These are phyloP conservation scores for Nakaseomyces kungkrabaensis DNA, from an alignment of 1,139 yeast genomes.

Conservation along the genomic window DNA sequence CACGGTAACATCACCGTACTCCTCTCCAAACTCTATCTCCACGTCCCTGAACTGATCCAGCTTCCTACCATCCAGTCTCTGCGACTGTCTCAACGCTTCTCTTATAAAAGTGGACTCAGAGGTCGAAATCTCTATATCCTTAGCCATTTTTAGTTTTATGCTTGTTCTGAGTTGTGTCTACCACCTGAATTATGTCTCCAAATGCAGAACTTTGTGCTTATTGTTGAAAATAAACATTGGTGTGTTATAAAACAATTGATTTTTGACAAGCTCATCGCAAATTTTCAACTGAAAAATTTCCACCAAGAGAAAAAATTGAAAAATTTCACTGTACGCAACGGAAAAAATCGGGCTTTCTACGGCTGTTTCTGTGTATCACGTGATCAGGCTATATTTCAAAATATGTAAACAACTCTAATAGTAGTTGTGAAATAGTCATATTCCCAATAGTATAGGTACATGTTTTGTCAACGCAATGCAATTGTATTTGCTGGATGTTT, in stretches of 20 bases:
- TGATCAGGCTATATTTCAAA: too few relatives aligned
- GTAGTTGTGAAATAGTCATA: too few relatives aligned
- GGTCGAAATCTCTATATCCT: conserved; percentile 50
- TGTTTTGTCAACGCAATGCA: too few relatives aligned
- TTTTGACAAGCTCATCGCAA: neutral
- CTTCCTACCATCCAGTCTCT: conserved; percentile 60
- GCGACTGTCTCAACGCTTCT: conserved; percentile 50
- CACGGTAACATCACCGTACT: conserved; percentile 75
- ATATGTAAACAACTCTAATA: too few relatives aligned
- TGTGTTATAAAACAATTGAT: too few relatives aligned
- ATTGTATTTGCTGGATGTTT: too few relatives aligned
- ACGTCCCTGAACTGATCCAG: conserved; percentile 57
- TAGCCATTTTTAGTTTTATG: conserved; percentile 36
- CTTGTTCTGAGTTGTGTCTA: neutral
- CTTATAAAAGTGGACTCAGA: conserved; percentile 56
- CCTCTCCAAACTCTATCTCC: conserved; percentile 51
- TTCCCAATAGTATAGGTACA: too few relatives aligned
- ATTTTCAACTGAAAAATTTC: too few relatives aligned
- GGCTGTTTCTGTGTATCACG: neutral
- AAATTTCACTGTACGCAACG: neutral
- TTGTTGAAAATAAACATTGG: too few relatives aligned
- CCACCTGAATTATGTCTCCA: too few relatives aligned
- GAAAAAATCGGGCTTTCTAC: neutral
- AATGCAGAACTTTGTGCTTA: too few relatives aligned
- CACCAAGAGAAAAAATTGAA: neutral